Base-by-base conservation (phyloP, 192 early-diverging fungal genomes). In the Kickxella alabastrina region DNA sequence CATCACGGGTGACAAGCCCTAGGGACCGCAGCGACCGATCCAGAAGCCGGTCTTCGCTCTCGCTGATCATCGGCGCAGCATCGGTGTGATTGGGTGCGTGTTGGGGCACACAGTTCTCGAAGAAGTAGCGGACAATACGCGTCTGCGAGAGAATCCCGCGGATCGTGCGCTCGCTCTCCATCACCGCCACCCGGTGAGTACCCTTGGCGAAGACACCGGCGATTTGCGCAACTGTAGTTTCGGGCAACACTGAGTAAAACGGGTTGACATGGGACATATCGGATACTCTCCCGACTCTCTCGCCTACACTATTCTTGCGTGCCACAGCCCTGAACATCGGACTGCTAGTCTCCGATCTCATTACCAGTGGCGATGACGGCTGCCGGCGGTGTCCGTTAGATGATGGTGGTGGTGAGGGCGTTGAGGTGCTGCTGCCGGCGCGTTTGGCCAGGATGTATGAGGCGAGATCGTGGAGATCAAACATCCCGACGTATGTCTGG, bases 401-500 rank as follows among this genome's bases (percentile, higher is more conserved):
- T n/a, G n/a, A n/a, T n/a, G n/a, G n/a, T n/a, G n/a, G n/a, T n/a
- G n/a, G n/a, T n/a, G n/a, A n/a, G n/a, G n/a, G n/a, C n/a, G n/a
- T n/a, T n/a, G n/a, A n/a, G n/a, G n/a, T n/a, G n/a, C n/a, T n/a
- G n/a, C n/a, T n/a, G n/a, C n/a, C n/a, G n/a, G n/a, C n/a, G n/a
- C 53, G 25, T 6, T 54, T 62, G 24, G 87, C 48, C 40, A 93
- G 57, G 2, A 93, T 59, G 65, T 86, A 93, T 0, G 88, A 75
- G 51, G 88, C 86, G 41, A 90, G 60, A 47, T 93, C 91, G 46
- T 83, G 87, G 57, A 86, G 85, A 56, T 93, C 91, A 71, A 93
- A 90, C 87, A 93, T 89, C 28, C 91, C 91, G 14, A 87, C 76
- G 62, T 82, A 93, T 14, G 71, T 66, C 13, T 76, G 79, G 25